Base-by-base conservation (phyloP, 2,329 filamentous ascomycete species). In the Colletotrichum sp. region DNA sequence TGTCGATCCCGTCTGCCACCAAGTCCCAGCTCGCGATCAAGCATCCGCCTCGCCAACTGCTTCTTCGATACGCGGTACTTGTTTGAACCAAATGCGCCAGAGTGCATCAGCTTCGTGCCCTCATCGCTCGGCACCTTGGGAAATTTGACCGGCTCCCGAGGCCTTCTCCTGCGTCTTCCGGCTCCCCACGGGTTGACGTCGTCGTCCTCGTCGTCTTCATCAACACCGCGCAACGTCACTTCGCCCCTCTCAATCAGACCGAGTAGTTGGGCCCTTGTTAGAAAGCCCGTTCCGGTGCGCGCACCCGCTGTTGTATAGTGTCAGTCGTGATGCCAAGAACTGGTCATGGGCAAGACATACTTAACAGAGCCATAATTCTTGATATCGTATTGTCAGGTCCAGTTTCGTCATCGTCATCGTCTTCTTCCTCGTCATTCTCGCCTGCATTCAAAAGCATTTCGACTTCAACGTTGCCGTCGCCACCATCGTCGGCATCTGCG, bases 111-210 rank as follows among this genome's bases (percentile, higher is more conserved):
- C 79, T 93, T 91, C 65, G 85, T 88, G 9, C 97, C 96, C 77
- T 92, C 89, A 13, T 94, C 92, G 80, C 93, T 98, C 0, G 96
- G 96, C 0, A 98, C 92, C 80, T 94, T 94, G n/a, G 96, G 95
- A 76, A 96, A 96, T 61, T 91, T 86, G 77, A 92, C 84, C 3
- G 89, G 89, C 74, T 92, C 89, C 25, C 61, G 13, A 11, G 80
- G 80, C 13, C 82, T 81, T 25, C 85, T 82, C 69, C 89, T 87
- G 63, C 89, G 85, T 39, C 88, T 83, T 55, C 88, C 85, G 36
- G 88, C 83, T 52, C 88, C 85, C 79, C 88, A 86, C 66, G 88
- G 57, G 16, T 82, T 82, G 3, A 83, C 81, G 5, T 84, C 83
- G 7, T 86, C 83, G 13, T 87, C 86, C 4, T 85, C 83, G 13